A percentile compares a stretch with the other conserved stretches of the same genome.
Evolutionary conservation across 257 asterid genomes (phyloP).

Genomic region (Lantana camara): DNA sequence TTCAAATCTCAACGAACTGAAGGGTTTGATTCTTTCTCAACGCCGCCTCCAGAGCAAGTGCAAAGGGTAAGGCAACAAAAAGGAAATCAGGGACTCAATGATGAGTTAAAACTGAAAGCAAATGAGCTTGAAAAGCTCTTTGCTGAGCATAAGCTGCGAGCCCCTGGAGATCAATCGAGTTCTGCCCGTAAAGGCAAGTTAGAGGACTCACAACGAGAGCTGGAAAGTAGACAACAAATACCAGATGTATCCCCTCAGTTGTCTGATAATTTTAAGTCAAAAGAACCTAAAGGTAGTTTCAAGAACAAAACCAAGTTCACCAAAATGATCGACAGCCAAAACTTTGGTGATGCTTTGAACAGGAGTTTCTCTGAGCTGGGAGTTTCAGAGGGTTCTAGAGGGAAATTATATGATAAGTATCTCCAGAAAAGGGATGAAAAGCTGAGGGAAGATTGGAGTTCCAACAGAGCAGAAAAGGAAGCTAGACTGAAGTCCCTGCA

Average conservation of each 20-base stretch:
- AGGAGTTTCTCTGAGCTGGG: conserved; percentile 45
- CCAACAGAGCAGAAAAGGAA: conserved; percentile 69
- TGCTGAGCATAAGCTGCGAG: conserved; percentile 59
- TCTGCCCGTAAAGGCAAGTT: conserved; percentile 41
- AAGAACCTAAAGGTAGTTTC: conserved; percentile 43
- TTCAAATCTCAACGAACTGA: conserved; percentile 35
- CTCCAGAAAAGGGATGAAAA: conserved; percentile 73
- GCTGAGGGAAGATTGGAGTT: conserved; percentile 71
- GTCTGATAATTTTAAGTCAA: conserved; percentile 26
- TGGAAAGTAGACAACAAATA: conserved; percentile 32
- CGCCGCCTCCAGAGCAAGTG: conserved; percentile 47
- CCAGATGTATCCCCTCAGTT: conserved; percentile 31
- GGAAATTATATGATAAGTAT: conserved; percentile 58
- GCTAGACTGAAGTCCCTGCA: conserved; percentile 70
- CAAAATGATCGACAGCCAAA: conserved; percentile 37
- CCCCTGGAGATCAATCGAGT: conserved; percentile 57
- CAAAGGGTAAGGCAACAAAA: conserved; percentile 55
- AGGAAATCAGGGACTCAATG: conserved; percentile 67
- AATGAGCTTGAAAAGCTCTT: conserved; percentile 78
- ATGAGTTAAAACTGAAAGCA: conserved; percentile 71
- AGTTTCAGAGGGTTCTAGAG: conserved; percentile 57
- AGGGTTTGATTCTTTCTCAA: conserved; percentile 38
- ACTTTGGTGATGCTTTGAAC: conserved; percentile 34
- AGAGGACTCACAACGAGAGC: conserved; percentile 35
- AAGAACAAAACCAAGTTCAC: conserved; percentile 26